Evolutionary conservation across 495 filamentous ascomycete genomes (phyloP), one percentile per base, ranked within the genome.

Genomic region (Xylaria longipes): DNA sequence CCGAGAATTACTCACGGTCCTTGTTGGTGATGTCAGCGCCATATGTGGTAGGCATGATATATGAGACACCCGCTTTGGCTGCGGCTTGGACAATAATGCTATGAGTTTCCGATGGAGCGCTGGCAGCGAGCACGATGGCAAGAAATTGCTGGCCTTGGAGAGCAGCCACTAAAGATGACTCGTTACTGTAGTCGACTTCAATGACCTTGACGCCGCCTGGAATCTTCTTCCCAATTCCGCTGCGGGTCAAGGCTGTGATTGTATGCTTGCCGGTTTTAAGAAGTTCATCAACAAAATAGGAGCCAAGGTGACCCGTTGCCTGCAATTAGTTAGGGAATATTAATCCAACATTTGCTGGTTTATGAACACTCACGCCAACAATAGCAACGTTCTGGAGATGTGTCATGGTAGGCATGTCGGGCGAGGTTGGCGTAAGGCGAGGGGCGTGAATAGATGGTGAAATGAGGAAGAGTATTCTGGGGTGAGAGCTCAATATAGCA

Each of bases 1-100:
- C n/a, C n/a, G n/a, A n/a, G n/a, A n/a, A n/a, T n/a, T n/a, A n/a
- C n/a, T n/a, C n/a, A n/a, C n/a, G 4, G 22, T 37, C 46, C 50
- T 57, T 35, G 35, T 68, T 78, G 14, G 68, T 43, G 12, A 43
- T 64, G 68, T 87, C 84, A 29, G 69, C 60, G 12, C 83, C 83
- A 67, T 76, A 91, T 58, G 84, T 83, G 72, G 88, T 89, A 7
- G 90, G 89, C 27, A 90, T 72, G 48, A 91, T 78, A 79, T 85
- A 90, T 0, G 77, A 79, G 0, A 91, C 86, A 2, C 84, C 84
- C 1, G 90, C 89, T 48, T 84, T 79, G 5, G 81, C 86, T 5
- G 90, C 90, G 1, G 89, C 89, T 4, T 85, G 74, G 71, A 90
- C 76, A 61, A 91, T 80, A 6, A 29, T 41, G 43, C 22, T 57